phyloP scores from a whole-genome alignment of 164 flowering plant genomes.

The Annona cherimola region DNA sequence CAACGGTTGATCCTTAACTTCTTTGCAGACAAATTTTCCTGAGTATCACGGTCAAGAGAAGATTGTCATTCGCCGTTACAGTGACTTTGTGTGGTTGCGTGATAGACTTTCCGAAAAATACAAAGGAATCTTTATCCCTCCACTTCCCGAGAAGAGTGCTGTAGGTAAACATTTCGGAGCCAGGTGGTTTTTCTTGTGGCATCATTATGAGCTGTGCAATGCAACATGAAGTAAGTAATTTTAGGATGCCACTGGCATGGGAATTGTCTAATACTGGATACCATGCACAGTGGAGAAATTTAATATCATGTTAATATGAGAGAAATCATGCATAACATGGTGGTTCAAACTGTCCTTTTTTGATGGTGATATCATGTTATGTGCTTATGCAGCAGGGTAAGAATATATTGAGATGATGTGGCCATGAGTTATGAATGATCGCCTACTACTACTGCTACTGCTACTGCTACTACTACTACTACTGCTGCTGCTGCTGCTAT shows the following conservation, averaged over 20 bases:
- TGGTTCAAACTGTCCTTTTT: too few species aligned
- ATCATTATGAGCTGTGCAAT: background rate
- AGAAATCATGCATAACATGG: too few species aligned
- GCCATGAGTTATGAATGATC: too few species aligned
- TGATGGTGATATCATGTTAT: too few species aligned
- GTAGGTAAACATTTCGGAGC: conserved; percentile 52
- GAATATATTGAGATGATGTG: too few species aligned
- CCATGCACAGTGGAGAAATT: background rate
- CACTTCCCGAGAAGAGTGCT: conserved; percentile 97
- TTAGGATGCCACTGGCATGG: background rate
- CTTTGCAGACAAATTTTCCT: conserved; percentile 77
- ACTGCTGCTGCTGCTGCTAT: too few species aligned
- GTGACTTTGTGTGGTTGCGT: conserved; percentile 94
- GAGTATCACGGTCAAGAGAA: conserved; percentile 93
- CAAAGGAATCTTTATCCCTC: conserved; percentile 95
- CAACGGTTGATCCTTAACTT: background rate
- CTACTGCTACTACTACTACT: too few species aligned
- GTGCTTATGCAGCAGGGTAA: too few species aligned
- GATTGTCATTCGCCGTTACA: conserved; percentile 95
- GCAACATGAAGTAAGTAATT: background rate
- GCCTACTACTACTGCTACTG: too few species aligned
- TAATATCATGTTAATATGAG: too few species aligned
- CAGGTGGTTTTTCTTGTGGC: background rate
- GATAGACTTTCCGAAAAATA: conserved; percentile 91
- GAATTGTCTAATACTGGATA: background rate